Evolutionary conservation across 345 rosid genomes (phyloP), one percentile per base, ranked within the genome.

Genomic region (Lepidium sativum): DNA sequence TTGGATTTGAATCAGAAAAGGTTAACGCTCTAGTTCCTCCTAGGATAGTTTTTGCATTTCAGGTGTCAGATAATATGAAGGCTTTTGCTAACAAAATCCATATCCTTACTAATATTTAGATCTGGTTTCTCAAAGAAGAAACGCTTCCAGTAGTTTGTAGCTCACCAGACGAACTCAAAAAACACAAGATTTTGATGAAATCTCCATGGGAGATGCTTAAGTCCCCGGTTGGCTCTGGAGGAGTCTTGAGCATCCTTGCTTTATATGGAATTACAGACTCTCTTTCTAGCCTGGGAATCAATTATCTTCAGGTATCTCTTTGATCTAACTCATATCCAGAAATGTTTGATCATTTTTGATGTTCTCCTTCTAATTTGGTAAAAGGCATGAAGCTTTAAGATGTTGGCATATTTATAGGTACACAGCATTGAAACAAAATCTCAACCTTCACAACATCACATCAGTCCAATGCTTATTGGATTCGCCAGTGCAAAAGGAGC

Each of bases 181-280:
- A 61, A 64, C 78, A 71, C 57, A 84, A 82, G 83, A 92, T 92
- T 67, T 74, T 92, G 79, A 88, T 92, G 96, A 85, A 86, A 78
- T 86, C 98, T 37, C 96, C 95, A 50, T 91, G 96, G 96, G 87
- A 89, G 69, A 83, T 92, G 51, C 78, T 92, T 43, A 83, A 84
- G 70, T 74, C 89, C 20, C 95, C 98, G 0, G 79, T 92, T 68
- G 95, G 95, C 59, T 84, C 92, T 57, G 92, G 91, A 13, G 95
- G 95, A 15, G 67, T 81, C 56, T 65, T 87, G 54, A 84, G 77
- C 77, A 35, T 77, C 59, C 84, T 92, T 75, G 79, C 88, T 62
- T 82, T 86, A 32, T 70, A 75, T 35, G 71, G 63, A 42, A 73
- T 89, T 23, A 60, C 66, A 4, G 82, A 87, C 55, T 75, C 75